A percentile compares a stretch with the other conserved stretches of the same genome.
phyloP scores from a whole-genome alignment of 306 rosid genomes.

The Begonia loranthoides region DNA sequence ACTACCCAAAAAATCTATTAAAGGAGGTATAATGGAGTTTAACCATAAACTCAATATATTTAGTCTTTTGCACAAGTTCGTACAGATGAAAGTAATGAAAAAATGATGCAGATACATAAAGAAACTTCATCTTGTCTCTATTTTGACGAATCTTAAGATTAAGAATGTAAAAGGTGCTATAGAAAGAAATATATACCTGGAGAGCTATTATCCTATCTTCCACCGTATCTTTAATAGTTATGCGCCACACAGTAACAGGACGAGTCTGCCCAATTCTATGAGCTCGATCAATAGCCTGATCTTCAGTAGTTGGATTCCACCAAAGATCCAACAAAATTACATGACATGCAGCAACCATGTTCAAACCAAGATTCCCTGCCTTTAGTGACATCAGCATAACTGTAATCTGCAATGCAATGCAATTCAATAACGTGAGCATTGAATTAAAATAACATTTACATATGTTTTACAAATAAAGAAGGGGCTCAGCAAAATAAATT shows the following conservation, averaged over 20 bases:
- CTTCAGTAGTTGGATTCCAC: slow-evolving; percentile 99
- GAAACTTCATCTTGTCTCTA: too few relatives aligned
- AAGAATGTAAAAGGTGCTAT: too few relatives aligned
- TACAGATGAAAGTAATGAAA: too few relatives aligned
- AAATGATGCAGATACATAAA: not conserved
- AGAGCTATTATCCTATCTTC: slow-evolving; percentile 92
- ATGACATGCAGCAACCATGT: slow-evolving; percentile 96
- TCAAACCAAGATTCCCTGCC: slow-evolving; percentile 96
- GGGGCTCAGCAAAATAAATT: too few relatives aligned
- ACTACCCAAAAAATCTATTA: too few relatives aligned
- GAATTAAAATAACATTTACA: not conserved
- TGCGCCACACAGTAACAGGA: slow-evolving; percentile 84
- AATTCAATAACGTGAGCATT: slow-evolving; percentile 6
- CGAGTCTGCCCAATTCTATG: slow-evolving; percentile 98
- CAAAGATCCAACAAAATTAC: slow-evolving; percentile 95
- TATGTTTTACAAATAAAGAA: not conserved
- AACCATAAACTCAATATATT: too few relatives aligned
- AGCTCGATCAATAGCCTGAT: slow-evolving; percentile 95
- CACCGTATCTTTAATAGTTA: slow-evolving; percentile 79
- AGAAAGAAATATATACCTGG: slow-evolving; percentile 36
- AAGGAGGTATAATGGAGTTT: too few relatives aligned
- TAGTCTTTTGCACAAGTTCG: too few relatives aligned
- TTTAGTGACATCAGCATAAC: slow-evolving; percentile 97
- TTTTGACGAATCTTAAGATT: too few relatives aligned
- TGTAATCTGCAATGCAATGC: slow-evolving; percentile 45